Conservation (phyloP, 179 eudicot species). For the Corrigiola litoralis region DNA sequence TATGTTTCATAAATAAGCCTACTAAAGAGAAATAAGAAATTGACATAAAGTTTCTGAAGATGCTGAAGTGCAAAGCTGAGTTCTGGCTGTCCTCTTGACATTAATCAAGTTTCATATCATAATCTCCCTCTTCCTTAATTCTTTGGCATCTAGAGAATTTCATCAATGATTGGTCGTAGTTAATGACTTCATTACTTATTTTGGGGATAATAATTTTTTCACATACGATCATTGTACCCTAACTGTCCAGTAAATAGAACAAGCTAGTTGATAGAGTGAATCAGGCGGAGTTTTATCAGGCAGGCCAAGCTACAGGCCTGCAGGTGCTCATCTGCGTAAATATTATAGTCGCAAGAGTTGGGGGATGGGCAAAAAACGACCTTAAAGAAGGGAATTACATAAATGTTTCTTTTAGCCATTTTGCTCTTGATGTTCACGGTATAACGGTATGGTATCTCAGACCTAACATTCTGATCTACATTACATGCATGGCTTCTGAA, state of each 20-base stretch:
- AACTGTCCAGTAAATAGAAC: slow-evolving; percentile 1
- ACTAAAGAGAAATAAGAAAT: slow-evolving; percentile 2
- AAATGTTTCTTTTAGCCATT: no score
- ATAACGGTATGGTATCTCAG: no score
- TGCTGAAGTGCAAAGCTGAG: slow-evolving; percentile 7
- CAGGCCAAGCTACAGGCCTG: neutral
- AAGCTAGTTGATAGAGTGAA: neutral
- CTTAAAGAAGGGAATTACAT: no score
- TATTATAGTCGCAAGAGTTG: no score
- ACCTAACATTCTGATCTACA: no score
- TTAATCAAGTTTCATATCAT: slow-evolving; percentile 15
- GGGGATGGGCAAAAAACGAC: no score
- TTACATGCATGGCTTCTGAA: no score
- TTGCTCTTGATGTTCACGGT: no score
- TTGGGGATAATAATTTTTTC: neutral
- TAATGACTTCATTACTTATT: no score
- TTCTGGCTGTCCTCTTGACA: slow-evolving; percentile 2
- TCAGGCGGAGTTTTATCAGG: neutral
- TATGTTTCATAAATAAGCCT: slow-evolving; percentile 9
- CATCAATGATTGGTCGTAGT: neutral
- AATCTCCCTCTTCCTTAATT: neutral
- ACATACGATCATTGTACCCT: slow-evolving; percentile 6
- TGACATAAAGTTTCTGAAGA: slow-evolving; percentile 6
- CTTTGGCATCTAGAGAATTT: neutral
- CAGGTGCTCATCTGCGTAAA: no score